Evolutionary conservation across 352 stramenopile species (phyloP).

Genomic region (Phytophthora lateralis): DNA sequence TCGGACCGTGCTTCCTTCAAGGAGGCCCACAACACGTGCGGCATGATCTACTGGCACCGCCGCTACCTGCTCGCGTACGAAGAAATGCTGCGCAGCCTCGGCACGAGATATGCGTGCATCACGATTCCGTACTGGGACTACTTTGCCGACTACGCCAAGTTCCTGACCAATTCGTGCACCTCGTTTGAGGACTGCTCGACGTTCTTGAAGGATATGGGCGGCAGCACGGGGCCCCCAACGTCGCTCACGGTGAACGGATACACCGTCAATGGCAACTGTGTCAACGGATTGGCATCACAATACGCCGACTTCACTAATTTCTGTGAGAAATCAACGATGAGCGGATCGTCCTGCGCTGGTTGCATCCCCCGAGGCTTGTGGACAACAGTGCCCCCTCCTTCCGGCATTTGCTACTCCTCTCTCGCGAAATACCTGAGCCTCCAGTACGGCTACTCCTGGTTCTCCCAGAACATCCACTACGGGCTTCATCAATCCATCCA

Average conservation of each 20-base stretch:
- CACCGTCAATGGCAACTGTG: slow-evolving; percentile 32
- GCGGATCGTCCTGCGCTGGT: slow-evolving; percentile 37
- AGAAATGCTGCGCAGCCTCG: slow-evolving; percentile 75
- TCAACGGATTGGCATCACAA: slow-evolving; percentile 28
- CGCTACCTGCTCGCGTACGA: slow-evolving; percentile 76
- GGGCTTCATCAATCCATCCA: slow-evolving; percentile 74
- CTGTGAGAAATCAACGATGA: slow-evolving; percentile 55
- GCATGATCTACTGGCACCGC: slow-evolving; percentile 75
- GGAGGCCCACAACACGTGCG: slow-evolving; percentile 55
- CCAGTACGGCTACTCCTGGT: slow-evolving; percentile 50
- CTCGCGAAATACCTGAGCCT: slow-evolving; percentile 51
- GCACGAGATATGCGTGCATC: slow-evolving; percentile 60
- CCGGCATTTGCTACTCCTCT: slow-evolving; percentile 61
- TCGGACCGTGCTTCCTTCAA: slow-evolving; percentile 42
- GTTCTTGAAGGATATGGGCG: slow-evolving; percentile 70
- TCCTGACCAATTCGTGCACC: slow-evolving; percentile 37
- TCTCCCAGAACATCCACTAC: slow-evolving; percentile 66
- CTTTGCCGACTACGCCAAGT: slow-evolving; percentile 66
- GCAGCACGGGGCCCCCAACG: slow-evolving; percentile 35
- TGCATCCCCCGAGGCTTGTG: slow-evolving; percentile 67
- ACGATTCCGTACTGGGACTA: slow-evolving; percentile 86
- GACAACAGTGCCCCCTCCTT: slow-evolving; percentile 46
- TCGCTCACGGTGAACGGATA: slow-evolving; percentile 30
- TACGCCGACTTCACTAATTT: slow-evolving; percentile 48
- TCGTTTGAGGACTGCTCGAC: slow-evolving; percentile 60